These are phyloP conservation scores for Fusarium hostae DNA, from an alignment of 2,329 filamentous ascomycete genomes.

Conservation along the genomic window DNA sequence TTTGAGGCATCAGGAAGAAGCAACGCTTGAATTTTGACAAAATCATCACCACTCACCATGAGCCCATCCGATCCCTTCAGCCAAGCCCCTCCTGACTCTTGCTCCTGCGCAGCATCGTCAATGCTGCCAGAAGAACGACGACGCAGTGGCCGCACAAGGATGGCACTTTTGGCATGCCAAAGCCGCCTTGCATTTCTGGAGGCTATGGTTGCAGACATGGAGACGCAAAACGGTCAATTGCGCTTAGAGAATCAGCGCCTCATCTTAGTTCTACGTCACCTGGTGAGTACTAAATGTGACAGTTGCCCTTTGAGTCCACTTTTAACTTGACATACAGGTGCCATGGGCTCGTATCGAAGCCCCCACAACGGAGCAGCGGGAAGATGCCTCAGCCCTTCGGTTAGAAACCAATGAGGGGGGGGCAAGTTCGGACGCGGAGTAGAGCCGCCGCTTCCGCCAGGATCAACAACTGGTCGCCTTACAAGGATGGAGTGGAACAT, in stretches of 20 bases:
- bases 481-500: background rate
- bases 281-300: background rate
- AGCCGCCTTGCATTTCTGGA: background rate
- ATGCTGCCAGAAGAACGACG: background rate
- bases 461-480: background rate
- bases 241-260: background rate
- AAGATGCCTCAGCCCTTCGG: background rate
- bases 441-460: background rate
- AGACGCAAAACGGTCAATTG: background rate
- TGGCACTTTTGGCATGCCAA: background rate
- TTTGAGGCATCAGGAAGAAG: background rate
- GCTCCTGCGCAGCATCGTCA: background rate
- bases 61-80: background rate
- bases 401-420: background rate
- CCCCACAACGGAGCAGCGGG: background rate
- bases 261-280: background rate
- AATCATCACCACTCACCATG: background rate
- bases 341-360: background rate
- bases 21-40: background rate
- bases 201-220: background rate
- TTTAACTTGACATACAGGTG: background rate
- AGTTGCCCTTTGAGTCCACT: background rate
- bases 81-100: background rate
- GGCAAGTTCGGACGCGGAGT: background rate
- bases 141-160: background rate